Base-by-base conservation (phyloP, 768 basidiomycete genomes). In the Sporobolomyces pararoseus region DNA sequence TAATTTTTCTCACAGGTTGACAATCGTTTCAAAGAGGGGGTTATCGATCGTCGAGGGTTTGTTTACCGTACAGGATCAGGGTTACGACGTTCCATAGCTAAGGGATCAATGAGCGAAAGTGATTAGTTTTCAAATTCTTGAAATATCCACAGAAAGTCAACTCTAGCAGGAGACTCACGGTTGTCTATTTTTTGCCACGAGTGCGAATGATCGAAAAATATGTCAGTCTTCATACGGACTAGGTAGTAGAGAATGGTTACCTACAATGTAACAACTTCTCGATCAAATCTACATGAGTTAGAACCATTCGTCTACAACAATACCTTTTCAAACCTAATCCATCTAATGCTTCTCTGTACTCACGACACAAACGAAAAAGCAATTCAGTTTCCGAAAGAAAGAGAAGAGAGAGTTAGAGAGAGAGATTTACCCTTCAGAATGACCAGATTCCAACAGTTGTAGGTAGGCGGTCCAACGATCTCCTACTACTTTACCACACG, bases 261-360 rank as follows among this genome's bases (percentile, higher is more conserved):
- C 75, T 60, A 96, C 93, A 98, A 76, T 95, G 91, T 29, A 98
- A 82, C 23, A 97, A 84, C 80, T 97, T 97, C 81, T 97, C 95
- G 75, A 97, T 97, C 72, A 97, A 84, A 81, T 97, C 95, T 65
- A 97, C 95, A 79, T 98, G 95, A 0, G 95, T 97, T 63, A 97
- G 82, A 7, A 98, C 90, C 95, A 97, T 98, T 54, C 95, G 86
- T 53, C 94, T 84, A 80, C 95, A 97, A 81, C 95, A 98, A 78
- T 98, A 98, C 64, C 95, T 82, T 80, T 91, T 94, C 52, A 98
- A 81, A 74, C 93, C 89, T 2, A 95, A 82, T 75, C 89, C 87
- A 70, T 94, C 91, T 51, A 96, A 84, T 7, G 92, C 91, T 63
- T 95, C 91, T 75, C 93, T 95, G 73, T 50, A 35, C 61, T 13